Evolutionary conservation across 106 monocot genomes (phyloP).

Genomic region (Ottelia alismoides): DNA sequence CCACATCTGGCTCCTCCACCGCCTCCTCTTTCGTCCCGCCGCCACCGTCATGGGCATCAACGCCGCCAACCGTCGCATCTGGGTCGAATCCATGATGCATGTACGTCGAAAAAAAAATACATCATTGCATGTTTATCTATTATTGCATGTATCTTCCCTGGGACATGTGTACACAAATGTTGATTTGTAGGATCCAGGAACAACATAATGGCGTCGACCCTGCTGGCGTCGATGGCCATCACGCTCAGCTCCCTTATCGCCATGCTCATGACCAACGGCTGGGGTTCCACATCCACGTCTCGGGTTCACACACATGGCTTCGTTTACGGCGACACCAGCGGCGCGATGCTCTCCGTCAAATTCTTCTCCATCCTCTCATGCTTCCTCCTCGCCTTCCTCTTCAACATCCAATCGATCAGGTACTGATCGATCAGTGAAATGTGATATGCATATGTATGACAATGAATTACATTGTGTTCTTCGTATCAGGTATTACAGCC

Average conservation of each 20-base stretch:
- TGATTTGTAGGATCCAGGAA: not conserved
- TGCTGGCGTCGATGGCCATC: conserved; percentile 59
- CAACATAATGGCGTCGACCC: conserved; percentile 85
- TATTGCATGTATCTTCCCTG: not conserved
- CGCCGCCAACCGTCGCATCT: conserved; percentile 58
- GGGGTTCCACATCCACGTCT: not conserved
- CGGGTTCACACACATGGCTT: not conserved
- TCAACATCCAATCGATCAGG: conserved; percentile 53
- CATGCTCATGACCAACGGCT: conserved; percentile 39
- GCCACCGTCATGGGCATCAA: conserved; percentile 74
- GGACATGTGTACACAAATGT: not conserved
- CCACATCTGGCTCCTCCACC: conserved; percentile 55
- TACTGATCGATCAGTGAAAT: too few species aligned
- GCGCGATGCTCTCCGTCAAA: conserved; percentile 29
- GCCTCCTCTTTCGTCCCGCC: conserved; percentile 26
- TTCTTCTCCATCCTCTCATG: conserved; percentile 68
- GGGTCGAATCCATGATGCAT: conserved; percentile 72
- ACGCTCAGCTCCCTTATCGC: conserved; percentile 60
- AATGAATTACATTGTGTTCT: too few species aligned
- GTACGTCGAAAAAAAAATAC: too few species aligned
- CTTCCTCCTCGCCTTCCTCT: conserved; percentile 76
- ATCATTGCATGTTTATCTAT: not conserved
- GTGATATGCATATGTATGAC: too few species aligned
- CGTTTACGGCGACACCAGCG: conserved; percentile 26
- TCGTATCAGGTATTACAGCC: too few species aligned